Conservation (phyloP, 1,284 basidiomycete genomes). For the Pholiota adiposa region DNA sequence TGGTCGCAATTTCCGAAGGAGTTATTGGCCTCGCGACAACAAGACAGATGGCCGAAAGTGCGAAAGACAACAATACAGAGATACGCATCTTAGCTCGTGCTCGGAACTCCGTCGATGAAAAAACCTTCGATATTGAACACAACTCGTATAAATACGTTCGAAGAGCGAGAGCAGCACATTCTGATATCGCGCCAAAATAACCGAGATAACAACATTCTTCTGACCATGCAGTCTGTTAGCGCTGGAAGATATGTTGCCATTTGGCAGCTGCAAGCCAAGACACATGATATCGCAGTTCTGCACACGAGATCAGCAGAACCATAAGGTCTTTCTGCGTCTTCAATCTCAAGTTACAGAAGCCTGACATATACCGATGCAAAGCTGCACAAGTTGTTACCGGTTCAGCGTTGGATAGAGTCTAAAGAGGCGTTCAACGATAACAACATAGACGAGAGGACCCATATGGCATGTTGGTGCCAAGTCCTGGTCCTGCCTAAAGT, state of each 20-base stretch:
- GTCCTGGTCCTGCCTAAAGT: not conserved
- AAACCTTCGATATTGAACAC: not conserved
- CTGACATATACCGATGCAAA: not conserved
- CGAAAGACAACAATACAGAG: slow-evolving; percentile 21
- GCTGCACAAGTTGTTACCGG: not conserved
- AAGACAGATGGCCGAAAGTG: slow-evolving; percentile 25
- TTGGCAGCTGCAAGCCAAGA: slow-evolving; percentile 18
- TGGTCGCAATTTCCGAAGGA: slow-evolving; percentile 38
- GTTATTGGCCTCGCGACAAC: slow-evolving; percentile 35
- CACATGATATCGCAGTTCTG: not conserved
- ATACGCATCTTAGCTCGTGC: slow-evolving; percentile 23
- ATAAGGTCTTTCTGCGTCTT: not conserved
- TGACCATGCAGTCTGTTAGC: slow-evolving; percentile 9
- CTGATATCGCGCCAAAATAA: slow-evolving; percentile 4
- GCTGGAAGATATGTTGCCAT: slow-evolving; percentile 12
- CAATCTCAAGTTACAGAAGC: not conserved
- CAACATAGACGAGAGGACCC: not conserved
- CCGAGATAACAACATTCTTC: slow-evolving; percentile 17
- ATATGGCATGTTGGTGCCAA: not conserved
- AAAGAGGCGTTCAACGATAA: not conserved
- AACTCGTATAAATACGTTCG: not conserved
- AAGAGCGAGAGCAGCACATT: not conserved
- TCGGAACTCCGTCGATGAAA: not conserved
- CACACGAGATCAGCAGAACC: not conserved
- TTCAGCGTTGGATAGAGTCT: not conserved